Evolutionary conservation across 768 basidiomycete species (phyloP).

Genomic region (Lepiota brunneoincarnata): DNA sequence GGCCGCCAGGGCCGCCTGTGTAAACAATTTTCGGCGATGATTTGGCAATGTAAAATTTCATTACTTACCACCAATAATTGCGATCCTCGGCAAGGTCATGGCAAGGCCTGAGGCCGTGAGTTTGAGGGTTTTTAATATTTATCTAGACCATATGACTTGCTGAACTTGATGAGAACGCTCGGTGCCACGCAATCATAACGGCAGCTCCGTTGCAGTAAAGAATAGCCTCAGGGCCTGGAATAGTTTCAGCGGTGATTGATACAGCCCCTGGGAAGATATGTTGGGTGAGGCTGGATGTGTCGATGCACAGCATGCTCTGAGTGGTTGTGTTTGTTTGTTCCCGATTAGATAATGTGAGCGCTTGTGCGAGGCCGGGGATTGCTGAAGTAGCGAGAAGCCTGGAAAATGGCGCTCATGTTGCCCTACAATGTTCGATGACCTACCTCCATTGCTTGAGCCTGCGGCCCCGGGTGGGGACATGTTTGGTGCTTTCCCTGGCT

Average conservation of each 20-base stretch:
- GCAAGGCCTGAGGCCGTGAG: not conserved
- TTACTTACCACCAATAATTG: slow-evolving; percentile 1
- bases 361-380: not conserved
- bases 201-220: not conserved
- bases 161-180: not conserved
- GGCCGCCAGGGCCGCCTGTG: slow-evolving; percentile 22
- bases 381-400: not conserved
- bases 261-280: too few species aligned
- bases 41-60: too few species aligned
- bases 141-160: too few species aligned
- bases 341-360: slow-evolving; percentile 2
- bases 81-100: not conserved
- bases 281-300: too few species aligned
- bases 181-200: not conserved
- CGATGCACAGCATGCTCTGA: too few species aligned
- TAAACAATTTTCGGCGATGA: slow-evolving; percentile 5
- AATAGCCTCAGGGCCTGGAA: too few species aligned
- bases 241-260: too few species aligned
- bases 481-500: slow-evolving; percentile 5
- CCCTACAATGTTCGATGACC: not conserved
- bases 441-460: not conserved
- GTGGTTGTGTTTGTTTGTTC: not conserved
- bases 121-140: not conserved
- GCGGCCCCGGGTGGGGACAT: not conserved
- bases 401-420: not conserved